Conservation (phyloP, 2,329 filamentous ascomycete genomes). For the Apiospora arundinis region DNA sequence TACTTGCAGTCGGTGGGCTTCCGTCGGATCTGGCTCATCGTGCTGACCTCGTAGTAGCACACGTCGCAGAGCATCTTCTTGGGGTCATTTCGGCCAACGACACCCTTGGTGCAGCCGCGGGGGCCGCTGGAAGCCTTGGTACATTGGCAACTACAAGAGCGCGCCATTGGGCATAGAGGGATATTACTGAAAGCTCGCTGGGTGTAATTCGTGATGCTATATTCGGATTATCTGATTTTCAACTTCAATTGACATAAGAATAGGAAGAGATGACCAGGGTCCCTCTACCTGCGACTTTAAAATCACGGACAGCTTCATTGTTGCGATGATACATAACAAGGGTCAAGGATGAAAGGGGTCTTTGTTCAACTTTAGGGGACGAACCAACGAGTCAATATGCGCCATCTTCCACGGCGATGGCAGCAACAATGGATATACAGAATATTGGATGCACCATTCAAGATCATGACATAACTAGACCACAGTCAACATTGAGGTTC, state of each 20-base stretch:
- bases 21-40: not conserved
- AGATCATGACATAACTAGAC: constrained; percentile 20
- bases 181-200: not conserved
- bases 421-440: not conserved
- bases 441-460: not conserved
- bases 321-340: too few relatives aligned
- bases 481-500: constrained; percentile 23
- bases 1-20: not conserved
- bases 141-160: not conserved
- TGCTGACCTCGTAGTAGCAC: not conserved
- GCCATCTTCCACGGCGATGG: not conserved
- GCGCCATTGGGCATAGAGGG: not conserved
- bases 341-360: too few relatives aligned
- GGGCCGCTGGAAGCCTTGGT: not conserved
- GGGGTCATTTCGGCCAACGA: not conserved
- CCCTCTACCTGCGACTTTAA: too few relatives aligned
- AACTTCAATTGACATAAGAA: too few relatives aligned
- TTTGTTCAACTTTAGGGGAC: too few relatives aligned
- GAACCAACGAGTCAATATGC: not conserved
- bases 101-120: not conserved
- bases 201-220: too few relatives aligned
- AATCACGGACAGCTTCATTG: too few relatives aligned
- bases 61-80: constrained; percentile 10
- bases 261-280: too few relatives aligned
- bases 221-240: too few relatives aligned